phyloP scores from a whole-genome alignment of 345 rosid genomes.

The Arabidopsis arenosa region DNA sequence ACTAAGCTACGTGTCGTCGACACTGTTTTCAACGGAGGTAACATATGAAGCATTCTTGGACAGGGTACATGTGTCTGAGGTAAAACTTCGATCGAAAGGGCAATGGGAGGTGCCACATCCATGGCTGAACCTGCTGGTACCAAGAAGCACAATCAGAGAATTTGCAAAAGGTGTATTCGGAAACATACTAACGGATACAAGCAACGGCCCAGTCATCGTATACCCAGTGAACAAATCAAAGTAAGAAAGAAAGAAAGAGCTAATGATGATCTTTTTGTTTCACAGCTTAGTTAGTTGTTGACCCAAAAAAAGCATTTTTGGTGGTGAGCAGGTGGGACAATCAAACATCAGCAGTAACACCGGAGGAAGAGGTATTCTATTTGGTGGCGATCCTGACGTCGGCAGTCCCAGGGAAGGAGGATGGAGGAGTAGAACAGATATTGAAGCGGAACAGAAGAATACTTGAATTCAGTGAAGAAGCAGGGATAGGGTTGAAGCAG shows the following conservation, averaged over 20 bases:
- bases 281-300: neutral
- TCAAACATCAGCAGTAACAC: conserved; percentile 84
- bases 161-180: conserved; percentile 84
- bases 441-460: conserved; percentile 70
- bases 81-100: conserved; percentile 80
- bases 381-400: conserved; percentile 91
- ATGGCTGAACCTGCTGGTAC: conserved; percentile 96
- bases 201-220: conserved; percentile 93
- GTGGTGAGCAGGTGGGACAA: conserved; percentile 82
- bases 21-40: conserved; percentile 77
- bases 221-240: conserved; percentile 93
- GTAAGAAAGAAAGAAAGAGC: conserved; percentile 50
- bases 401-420: conserved; percentile 72
- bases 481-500: conserved; percentile 74
- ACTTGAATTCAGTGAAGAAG: conserved; percentile 66
- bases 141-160: conserved; percentile 64
- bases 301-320: neutral
- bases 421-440: conserved; percentile 75
- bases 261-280: neutral
- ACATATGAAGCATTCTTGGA: conserved; percentile 82
- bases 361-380: conserved; percentile 89
- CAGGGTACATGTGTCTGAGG: conserved; percentile 88
- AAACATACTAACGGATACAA: conserved; percentile 72
- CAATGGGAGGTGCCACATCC: conserved; percentile 99
- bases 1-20: conserved; percentile 71